Base-by-base conservation (phyloP, 768 basidiomycete species). In the Boletellus ananas region DNA sequence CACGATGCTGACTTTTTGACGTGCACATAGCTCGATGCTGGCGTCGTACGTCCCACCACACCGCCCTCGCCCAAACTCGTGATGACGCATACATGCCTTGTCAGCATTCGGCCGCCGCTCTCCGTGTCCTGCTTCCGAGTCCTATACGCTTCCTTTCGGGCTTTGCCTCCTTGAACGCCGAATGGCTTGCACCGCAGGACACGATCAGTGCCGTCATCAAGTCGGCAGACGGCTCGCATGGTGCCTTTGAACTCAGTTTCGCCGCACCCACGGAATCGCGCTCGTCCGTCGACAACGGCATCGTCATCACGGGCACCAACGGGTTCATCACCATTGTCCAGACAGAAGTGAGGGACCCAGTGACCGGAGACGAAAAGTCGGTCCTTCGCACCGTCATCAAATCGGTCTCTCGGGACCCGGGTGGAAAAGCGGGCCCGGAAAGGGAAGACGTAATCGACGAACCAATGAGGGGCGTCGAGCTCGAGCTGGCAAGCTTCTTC, bases 121-220 rank as follows among this genome's bases (percentile, higher is more conserved):
- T 90, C 27, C 79, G 86, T 17, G 70, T 77, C 25, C 74, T 84
- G 38, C 78, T 89, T 52, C 76, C 83, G 10, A 62, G 64, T 59
- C 52, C 71, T 12, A 57, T 85, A 52, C 77, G 74, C 7, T 71
- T 77, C 43, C 69, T 94, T 18, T 78, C 84, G 20, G 82, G 79
- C 2, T 79, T 81, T 60, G 77, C 87, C 10, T 80, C 84, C 4
- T 74, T 90, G 33, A 85, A 84, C 67, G 79, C 83, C 55, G 75
- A 82, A 13, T 82, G 83, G 65, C 80, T 94, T 34, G 74, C 78
- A 3, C 92, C 91, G 0, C 80, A 84, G 58, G 92, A 94, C 71
- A 92, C 90, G 9, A 78, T 95, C 58, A 74, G 81, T 55, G 72
- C 79, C 18, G 62, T 81, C 52, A 68, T 78, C 50, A 72, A 74